phyloP scores from a whole-genome alignment of 208 protist genomes.

The Strigomonas culicis region DNA sequence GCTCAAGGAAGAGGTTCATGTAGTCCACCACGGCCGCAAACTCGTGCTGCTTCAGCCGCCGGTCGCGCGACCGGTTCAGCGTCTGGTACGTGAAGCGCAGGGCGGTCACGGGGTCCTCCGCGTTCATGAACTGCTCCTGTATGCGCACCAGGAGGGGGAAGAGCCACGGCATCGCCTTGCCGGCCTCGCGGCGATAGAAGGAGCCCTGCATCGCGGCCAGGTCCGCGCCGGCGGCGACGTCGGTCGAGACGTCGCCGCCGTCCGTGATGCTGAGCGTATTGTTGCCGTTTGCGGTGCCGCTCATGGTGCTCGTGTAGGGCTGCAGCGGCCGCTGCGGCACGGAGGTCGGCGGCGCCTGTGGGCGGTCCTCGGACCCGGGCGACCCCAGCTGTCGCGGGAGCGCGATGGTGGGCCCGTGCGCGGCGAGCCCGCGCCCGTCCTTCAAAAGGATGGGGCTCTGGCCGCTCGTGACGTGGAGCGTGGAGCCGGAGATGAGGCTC shows the following conservation, averaged over 20 bases:
- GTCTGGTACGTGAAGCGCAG: constrained; percentile 42
- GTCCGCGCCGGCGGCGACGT: neutral
- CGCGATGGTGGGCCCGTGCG: neutral
- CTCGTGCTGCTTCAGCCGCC: constrained; percentile 46
- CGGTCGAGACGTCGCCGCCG: neutral
- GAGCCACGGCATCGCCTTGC: constrained; percentile 39
- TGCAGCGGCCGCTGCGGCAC: neutral
- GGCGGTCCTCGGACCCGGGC: neutral
- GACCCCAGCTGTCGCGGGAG: neutral
- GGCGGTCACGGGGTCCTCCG: constrained; percentile 22
- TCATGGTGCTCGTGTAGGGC: neutral
- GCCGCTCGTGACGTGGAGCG: neutral
- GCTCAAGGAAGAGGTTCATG: constrained; percentile 45
- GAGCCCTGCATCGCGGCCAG: constrained; percentile 5
- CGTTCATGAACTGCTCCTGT: constrained; percentile 48
- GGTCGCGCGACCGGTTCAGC: constrained; percentile 45
- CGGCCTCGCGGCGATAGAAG: constrained; percentile 4
- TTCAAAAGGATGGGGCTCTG: neutral
- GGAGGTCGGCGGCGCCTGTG: neutral
- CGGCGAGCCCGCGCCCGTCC: neutral
- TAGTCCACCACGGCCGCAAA: constrained; percentile 46
- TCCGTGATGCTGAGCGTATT: neutral
- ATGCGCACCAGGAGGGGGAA: constrained; percentile 53
- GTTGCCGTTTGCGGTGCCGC: neutral
- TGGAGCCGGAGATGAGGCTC: neutral